Evolutionary conservation across 352 stramenopile species (phyloP).

Genomic region (Phytopythium litorale): DNA sequence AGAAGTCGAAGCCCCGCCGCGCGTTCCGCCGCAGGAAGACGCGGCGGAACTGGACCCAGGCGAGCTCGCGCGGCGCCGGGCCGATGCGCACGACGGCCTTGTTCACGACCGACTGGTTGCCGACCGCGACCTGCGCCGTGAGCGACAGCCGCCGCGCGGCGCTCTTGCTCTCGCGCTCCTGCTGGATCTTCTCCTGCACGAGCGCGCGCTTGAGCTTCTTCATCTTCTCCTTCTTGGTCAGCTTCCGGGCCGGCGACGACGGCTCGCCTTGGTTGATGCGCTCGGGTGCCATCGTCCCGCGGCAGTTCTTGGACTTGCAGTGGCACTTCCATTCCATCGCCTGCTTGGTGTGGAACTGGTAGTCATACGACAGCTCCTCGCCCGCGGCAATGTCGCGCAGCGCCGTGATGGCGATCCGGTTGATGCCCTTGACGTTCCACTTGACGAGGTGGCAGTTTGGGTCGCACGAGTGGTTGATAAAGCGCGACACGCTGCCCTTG

Average conservation of each 20-base stretch:
- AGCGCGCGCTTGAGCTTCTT: slow-evolving; percentile 68
- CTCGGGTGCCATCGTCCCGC: slow-evolving; percentile 84
- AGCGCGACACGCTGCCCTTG: slow-evolving; percentile 92
- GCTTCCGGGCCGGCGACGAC: slow-evolving; percentile 42
- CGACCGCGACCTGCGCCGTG: slow-evolving; percentile 55
- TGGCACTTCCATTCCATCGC: slow-evolving; percentile 87
- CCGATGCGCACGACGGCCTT: slow-evolving; percentile 62
- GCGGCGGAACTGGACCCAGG: slow-evolving; percentile 42
- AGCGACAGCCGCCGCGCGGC: slow-evolving; percentile 57
- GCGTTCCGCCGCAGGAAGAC: slow-evolving; percentile 68
- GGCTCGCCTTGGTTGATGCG: slow-evolving; percentile 47
- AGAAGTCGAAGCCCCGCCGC: slow-evolving; percentile 63
- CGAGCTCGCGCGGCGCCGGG: slow-evolving; percentile 50
- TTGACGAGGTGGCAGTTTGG: slow-evolving; percentile 95
- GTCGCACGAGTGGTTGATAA: slow-evolving; percentile 97
- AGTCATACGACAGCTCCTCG: slow-evolving; percentile 94
- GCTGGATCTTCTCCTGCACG: slow-evolving; percentile 59
- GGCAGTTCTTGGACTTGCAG: slow-evolving; percentile 76
- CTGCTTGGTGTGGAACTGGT: slow-evolving; percentile 91
- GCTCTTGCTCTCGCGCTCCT: slow-evolving; percentile 63
- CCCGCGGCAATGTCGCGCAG: slow-evolving; percentile 85
- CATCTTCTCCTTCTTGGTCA: slow-evolving; percentile 77
- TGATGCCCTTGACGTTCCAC: slow-evolving; percentile 92
- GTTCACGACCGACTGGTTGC: slow-evolving; percentile 34
- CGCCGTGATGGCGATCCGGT: slow-evolving; percentile 92